phyloP scores from a whole-genome alignment of 768 basidiomycete species.

The Russula lepida region DNA sequence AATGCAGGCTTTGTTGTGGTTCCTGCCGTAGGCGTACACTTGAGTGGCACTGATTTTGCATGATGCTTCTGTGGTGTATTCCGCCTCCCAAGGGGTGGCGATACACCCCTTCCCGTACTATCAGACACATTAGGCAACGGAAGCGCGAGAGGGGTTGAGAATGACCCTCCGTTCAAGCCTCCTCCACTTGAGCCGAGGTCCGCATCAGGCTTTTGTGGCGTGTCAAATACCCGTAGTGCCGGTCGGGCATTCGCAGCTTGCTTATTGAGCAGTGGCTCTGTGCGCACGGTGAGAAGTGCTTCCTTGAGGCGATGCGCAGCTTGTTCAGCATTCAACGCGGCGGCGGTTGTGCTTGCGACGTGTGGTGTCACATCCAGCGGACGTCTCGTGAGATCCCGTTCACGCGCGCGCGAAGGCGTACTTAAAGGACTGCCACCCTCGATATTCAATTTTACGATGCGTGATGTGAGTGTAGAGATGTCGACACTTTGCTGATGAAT shows the following conservation, averaged over 20 bases:
- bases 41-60: constrained; percentile 29
- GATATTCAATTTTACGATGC: constrained; percentile 45
- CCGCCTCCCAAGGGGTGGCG: constrained; percentile 11
- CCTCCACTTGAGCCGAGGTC: neutral
- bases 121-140: neutral
- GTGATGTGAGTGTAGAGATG: constrained; percentile 42
- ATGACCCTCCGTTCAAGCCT: neutral
- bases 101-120: neutral
- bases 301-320: constrained; percentile 63
- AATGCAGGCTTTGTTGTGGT: constrained; percentile 28
- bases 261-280: constrained; percentile 59
- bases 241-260: constrained; percentile 32
- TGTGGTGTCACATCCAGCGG: constrained; percentile 40
- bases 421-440: constrained; percentile 32
- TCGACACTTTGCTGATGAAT: constrained; percentile 54
- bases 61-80: constrained; percentile 27
- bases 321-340: constrained; percentile 74
- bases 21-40: constrained; percentile 22
- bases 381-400: constrained; percentile 13
- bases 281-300: constrained; percentile 51
- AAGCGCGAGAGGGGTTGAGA: constrained; percentile 6
- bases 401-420: constrained; percentile 6
- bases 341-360: constrained; percentile 67
- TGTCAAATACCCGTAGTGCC: constrained; percentile 24
- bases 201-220: constrained; percentile 13